Base-by-base conservation (phyloP, 2,329 filamentous ascomycete genomes). In the Zymoseptoria ardabiliae region DNA sequence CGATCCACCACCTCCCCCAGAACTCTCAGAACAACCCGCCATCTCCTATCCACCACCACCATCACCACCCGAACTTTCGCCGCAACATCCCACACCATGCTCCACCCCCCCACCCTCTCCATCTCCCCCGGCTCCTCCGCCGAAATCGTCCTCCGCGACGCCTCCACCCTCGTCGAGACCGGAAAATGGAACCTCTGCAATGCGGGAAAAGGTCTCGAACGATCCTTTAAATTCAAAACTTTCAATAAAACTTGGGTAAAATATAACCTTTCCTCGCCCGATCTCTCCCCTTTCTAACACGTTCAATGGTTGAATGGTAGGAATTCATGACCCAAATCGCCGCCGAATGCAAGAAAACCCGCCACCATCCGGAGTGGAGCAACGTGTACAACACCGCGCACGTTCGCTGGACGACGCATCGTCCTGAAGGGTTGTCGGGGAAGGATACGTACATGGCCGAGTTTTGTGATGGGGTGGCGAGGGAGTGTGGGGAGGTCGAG, bases 311-410 rank as follows among this genome's bases (percentile, higher is more conserved):
- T 23, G 25, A 20, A 50, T 53, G 50, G n/a, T 62, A 88, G 85
- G 85, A 86, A 63, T 91, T 90, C 74, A 90, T 90, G 87, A 87
- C 85, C n/a, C 79, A 80, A 2, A 81, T 90, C 13, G 84, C 87
- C 10, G 75, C 85, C 30, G 82, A 89, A 67, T 88, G 86, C 74
- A 87, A 87, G 69, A 71, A 82, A 45, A 80, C 82, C 68, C 87
- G 84, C 66, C 88, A 91, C 70, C 88, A 91, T 68, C 87, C 88
- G 0, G 87, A 90, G 71, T 90, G 87, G 87, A 86, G 85, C 2
- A 90, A 91, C 69, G 86, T 88, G 8, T 90, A 87, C 74, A 90
- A 88, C 70, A 86, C 82, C 5, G 83, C 84, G 0, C 85, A 85
- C 66, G 83, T 91, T 62, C 82, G 85, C 54, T 90, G 87, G 88